Evolutionary conservation across 345 rosid species (phyloP).

Genomic region (Rhizophora apiculata): DNA sequence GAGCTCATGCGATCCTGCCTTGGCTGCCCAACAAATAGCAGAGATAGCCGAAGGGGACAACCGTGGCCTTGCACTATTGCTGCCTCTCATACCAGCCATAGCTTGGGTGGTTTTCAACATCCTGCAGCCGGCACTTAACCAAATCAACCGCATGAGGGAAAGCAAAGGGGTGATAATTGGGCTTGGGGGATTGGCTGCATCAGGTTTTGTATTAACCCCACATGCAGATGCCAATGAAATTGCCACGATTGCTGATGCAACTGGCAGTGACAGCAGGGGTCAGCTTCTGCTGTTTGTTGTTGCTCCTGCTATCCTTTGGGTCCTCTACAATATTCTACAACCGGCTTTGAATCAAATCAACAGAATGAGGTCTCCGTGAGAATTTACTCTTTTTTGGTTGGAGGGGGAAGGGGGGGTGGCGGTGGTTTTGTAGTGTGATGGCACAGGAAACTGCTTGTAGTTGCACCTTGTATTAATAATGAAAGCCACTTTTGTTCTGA

Average conservation of each 20-base stretch:
- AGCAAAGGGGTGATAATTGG: slow-evolving; percentile 63
- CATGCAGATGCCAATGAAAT: slow-evolving; percentile 52
- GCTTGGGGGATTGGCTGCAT: slow-evolving; percentile 67
- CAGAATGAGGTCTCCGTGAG: slow-evolving; percentile 65
- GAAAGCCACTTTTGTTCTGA: not conserved
- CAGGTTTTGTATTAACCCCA: slow-evolving; percentile 46
- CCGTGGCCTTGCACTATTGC: slow-evolving; percentile 79
- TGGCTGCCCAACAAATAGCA: slow-evolving; percentile 86
- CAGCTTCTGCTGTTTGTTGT: slow-evolving; percentile 75
- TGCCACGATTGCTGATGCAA: slow-evolving; percentile 41
- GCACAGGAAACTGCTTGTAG: not conserved
- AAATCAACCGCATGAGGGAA: slow-evolving; percentile 68
- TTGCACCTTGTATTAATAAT: not conserved
- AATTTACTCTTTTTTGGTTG: not conserved
- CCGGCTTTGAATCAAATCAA: slow-evolving; percentile 96
- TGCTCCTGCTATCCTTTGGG: slow-evolving; percentile 90
- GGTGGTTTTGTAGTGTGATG: not conserved
- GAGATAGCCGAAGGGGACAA: slow-evolving; percentile 73
- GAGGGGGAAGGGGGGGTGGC: not conserved
- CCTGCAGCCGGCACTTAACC: slow-evolving; percentile 90
- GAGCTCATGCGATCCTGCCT: slow-evolving; percentile 64
- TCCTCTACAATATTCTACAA: slow-evolving; percentile 82
- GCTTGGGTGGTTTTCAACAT: slow-evolving; percentile 94
- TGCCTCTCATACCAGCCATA: slow-evolving; percentile 80
- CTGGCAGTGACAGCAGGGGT: slow-evolving; percentile 67